These are phyloP conservation scores for Eucalyptus tenuipes DNA, from an alignment of 345 rosid species.

Conservation along the genomic window DNA sequence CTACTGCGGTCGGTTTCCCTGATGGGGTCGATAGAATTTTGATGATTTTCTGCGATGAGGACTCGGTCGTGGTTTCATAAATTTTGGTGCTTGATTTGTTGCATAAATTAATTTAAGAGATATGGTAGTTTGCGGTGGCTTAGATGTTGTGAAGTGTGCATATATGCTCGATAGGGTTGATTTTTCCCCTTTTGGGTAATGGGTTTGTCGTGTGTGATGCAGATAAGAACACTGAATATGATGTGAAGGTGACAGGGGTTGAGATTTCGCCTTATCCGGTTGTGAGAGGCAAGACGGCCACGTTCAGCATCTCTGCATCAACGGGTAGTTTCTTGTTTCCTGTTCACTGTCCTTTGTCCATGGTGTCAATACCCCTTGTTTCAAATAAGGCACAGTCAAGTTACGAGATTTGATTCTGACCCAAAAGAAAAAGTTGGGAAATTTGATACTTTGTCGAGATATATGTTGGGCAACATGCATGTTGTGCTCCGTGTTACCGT, in stretches of 20 bases:
- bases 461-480: background rate
- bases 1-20: constrained; percentile 46
- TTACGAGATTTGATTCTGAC: background rate
- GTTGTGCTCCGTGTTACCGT: background rate
- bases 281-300: constrained; percentile 37
- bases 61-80: background rate
- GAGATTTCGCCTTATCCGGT: constrained; percentile 61
- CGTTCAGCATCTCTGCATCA: constrained; percentile 55
- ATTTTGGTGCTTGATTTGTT: background rate
- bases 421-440: background rate
- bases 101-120: background rate
- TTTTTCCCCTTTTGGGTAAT: background rate
- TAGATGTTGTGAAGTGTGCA: background rate
- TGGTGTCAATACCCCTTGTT: background rate
- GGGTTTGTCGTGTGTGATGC: background rate
- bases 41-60: background rate
- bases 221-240: constrained; percentile 49
- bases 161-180: background rate
- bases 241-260: constrained; percentile 47
- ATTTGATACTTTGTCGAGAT: background rate
- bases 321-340: constrained; percentile 23
- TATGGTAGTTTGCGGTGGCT: background rate
- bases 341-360: background rate
- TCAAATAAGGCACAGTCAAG: background rate
- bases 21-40: background rate